Evolutionary conservation across 495 filamentous ascomycete genomes (phyloP), one percentile per base, ranked within the genome.

Genomic region (Amphirosellinia nigrospora): DNA sequence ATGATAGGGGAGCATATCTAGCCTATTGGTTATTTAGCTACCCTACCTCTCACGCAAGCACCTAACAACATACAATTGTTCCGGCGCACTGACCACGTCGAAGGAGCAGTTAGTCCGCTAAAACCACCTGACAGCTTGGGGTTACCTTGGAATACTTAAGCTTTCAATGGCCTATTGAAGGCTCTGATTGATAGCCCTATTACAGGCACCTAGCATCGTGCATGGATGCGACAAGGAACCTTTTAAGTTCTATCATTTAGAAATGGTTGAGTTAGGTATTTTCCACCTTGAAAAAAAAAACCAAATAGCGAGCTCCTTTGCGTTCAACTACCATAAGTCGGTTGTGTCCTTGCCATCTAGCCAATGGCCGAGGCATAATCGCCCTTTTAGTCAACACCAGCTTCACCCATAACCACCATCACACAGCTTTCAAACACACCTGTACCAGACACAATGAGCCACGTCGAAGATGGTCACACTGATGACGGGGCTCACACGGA

Each of bases 11-110:
- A 36, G 53, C 56, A 39, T 4, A 16, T 38, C 19, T 26, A 38
- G 56, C n/a, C 11, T 32, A 60, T 60, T 60, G 56, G 56, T 34
- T 56, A 60, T 26, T 41, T 60, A 10, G 16, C 43, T n/a, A 23
- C 32, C 56, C 23, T 15, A 10, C 9, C 21, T 9, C 34, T 7
- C 34, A 36, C 34, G 3, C 34, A 36, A 21, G 50, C 11, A 30
- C 5, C 50, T 48, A 53, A n/a, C n/a, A 46, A 19, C 19, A 9
- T n/a, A 21, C 43, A 3, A 46, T n/a, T n/a, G n/a, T n/a, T n/a
- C n/a, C n/a, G n/a, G n/a, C n/a, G n/a, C n/a, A n/a, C n/a, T n/a
- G n/a, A n/a, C n/a, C n/a, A n/a, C n/a, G n/a, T n/a, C n/a, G n/a
- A n/a, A n/a, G n/a, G n/a, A n/a, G n/a, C n/a, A n/a, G n/a, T n/a